Evolutionary conservation across 1,139 yeast species (phyloP).

Genomic region (Arxiozyma heterogenica): DNA sequence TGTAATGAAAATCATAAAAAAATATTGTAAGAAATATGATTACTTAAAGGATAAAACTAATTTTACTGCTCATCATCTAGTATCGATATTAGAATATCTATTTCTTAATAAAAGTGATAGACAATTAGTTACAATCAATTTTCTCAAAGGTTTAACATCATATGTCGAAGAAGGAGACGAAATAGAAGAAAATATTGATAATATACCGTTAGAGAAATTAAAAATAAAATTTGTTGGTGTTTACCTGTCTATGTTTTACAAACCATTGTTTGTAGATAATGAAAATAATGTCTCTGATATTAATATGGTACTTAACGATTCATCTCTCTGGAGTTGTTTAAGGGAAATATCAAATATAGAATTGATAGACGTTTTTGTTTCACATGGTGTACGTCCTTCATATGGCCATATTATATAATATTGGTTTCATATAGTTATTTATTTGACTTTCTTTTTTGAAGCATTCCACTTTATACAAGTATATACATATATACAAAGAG

Average conservation of each 20-base stretch:
- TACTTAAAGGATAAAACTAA: constrained; percentile 1
- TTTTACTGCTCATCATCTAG: constrained; percentile 3
- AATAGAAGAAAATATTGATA: not conserved
- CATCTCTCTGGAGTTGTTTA: constrained; percentile 1
- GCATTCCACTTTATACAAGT: too few species aligned
- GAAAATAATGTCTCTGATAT: not conserved
- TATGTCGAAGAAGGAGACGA: not conserved
- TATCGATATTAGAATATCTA: not conserved
- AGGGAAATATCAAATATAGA: constrained; percentile 5
- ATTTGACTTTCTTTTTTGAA: not conserved
- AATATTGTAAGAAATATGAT: constrained; percentile 3
- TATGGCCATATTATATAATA: constrained; percentile 1
- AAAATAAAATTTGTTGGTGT: constrained; percentile 2
- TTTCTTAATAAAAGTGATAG: not conserved
- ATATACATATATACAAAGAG: not conserved
- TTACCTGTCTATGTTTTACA: not conserved
- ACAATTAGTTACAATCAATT: not conserved
- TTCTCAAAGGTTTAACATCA: not conserved
- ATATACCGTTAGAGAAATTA: not conserved
- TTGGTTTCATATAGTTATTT: not conserved
- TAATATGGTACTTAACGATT: not conserved
- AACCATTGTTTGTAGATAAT: not conserved
- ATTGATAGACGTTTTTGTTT: constrained; percentile 3
- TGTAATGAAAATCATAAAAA: constrained; percentile 10
- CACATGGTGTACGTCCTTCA: constrained; percentile 1